Percentiles rank a stretch among this genome's conserved stretches.
Evolutionary conservation across 1,284 basidiomycete genomes (phyloP).

Genomic region (Leccinum griseonigrum): DNA sequence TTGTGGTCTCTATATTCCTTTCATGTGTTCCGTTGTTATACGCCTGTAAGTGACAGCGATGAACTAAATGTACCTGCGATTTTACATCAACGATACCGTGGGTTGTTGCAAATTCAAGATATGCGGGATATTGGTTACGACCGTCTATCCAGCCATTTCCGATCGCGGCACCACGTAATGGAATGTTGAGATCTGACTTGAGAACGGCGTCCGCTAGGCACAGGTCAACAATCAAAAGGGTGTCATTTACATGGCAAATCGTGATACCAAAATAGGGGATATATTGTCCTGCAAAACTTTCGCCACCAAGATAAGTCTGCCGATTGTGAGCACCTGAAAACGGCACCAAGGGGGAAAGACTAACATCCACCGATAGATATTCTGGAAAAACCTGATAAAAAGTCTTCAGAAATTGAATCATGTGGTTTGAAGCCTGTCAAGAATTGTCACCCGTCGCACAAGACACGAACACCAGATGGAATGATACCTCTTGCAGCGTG

Average conservation of each 20-base stretch:
- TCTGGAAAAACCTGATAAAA: slow-evolving; percentile 94
- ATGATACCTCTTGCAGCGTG: slow-evolving; percentile 67
- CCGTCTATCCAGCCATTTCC: slow-evolving; percentile 99
- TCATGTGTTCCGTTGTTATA: slow-evolving; percentile 2
- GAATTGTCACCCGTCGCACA: background rate
- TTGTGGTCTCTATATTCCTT: slow-evolving; percentile 67
- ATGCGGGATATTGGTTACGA: slow-evolving; percentile 84
- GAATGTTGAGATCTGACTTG: slow-evolving; percentile 55
- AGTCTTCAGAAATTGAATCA: slow-evolving; percentile 82
- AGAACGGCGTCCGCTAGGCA: slow-evolving; percentile 75
- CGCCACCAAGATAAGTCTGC: slow-evolving; percentile 90
- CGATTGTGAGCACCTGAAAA: slow-evolving; percentile 9
- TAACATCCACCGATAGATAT: slow-evolving; percentile 77
- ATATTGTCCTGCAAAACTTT: slow-evolving; percentile 98
- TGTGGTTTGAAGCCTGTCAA: slow-evolving; percentile 72
- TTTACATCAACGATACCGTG: slow-evolving; percentile 76
- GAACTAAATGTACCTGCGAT: slow-evolving; percentile 52
- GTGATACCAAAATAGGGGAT: slow-evolving; percentile 88
- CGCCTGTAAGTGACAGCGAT: background rate
- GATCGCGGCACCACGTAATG: slow-evolving; percentile 82
- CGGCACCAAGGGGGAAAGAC: slow-evolving; percentile 34
- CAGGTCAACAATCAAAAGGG: slow-evolving; percentile 12
- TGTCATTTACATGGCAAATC: background rate
- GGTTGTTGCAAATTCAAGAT: slow-evolving; percentile 84
- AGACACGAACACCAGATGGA: background rate